Base-by-base conservation (phyloP, 2,329 filamentous ascomycete genomes). In the Aspergillus costaricaensis region DNA sequence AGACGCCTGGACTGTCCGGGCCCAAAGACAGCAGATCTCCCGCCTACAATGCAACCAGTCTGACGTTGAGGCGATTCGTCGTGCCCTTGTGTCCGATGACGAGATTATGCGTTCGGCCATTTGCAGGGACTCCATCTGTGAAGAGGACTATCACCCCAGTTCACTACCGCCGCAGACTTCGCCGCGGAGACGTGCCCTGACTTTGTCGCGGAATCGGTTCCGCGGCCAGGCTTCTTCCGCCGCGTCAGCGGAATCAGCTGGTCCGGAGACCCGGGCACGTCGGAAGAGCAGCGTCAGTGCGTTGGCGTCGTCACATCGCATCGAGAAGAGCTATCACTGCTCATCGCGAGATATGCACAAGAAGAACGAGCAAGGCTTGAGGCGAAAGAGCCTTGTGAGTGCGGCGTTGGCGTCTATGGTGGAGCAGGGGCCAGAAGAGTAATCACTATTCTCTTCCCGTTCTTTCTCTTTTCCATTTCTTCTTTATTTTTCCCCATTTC, bases 21-120 rank as follows among this genome's bases (percentile, higher is more conserved):
- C 66, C 19, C 76, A 76, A 52, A 71, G 77, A 14, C 76, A 79
- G 57, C 73, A 74, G 4, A 73, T 79, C 58, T 76, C 76, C 19
- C 71, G 75, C 43, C 60, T 79, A 15, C 77, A 79, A 63, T 79
- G 76, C 62, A 72, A 72, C 50, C 65, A 74, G 10, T 66, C 68
- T 0, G 72, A 75, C 5, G 54, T 77, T 3, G 77, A 79, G 15
- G 72, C 74, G 23, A 68, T 79, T 41, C 73, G 73, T 38, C 69
- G 72, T n/a, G 73, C 74, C 9, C 65, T 76, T 39, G 55, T 76
- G 4, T 60, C 63, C 15, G 68, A 74, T 1, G 73, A 76, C 17
- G 65, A 69, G 27, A 64, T 59, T 10, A 36, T 55, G 39, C 53
- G 53, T 10, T 44, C 53, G 57, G 19, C 61, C 43, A 23, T 62